phyloP scores from a whole-genome alignment of 2,329 filamentous ascomycete species.

The Basipetospora chlamydospora region DNA sequence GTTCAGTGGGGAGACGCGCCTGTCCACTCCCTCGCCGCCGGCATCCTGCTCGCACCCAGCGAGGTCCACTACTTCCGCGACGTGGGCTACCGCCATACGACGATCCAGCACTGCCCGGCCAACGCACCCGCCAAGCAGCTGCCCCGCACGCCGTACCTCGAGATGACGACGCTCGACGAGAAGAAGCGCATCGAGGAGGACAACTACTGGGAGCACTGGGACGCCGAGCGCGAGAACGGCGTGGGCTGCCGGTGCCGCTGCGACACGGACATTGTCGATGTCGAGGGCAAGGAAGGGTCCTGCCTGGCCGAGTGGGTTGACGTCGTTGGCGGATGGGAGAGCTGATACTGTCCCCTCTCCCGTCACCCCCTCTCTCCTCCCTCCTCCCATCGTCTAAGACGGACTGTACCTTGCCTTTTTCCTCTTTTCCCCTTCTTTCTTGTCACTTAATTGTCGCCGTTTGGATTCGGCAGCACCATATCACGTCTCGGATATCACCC shows the following conservation, averaged over 20 bases:
- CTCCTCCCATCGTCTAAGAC: too few species aligned
- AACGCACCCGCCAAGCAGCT: conserved; percentile 86
- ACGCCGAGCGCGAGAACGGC: conserved; percentile 83
- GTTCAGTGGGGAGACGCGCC: conserved; percentile 91
- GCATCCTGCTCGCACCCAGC: conserved; percentile 61
- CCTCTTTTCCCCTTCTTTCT: too few species aligned
- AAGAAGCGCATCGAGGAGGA: conserved; percentile 83
- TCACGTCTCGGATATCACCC: too few species aligned
- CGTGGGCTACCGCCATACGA: conserved; percentile 95
- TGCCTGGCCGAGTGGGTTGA: conserved; percentile 96
- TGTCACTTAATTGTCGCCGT: too few species aligned
- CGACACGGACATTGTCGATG: conserved; percentile 93
- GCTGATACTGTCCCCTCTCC: conserved; percentile 15
- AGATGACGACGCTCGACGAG: conserved; percentile 66
- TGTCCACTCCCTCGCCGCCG: conserved; percentile 92
- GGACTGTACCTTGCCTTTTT: too few species aligned
- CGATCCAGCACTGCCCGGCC: conserved; percentile 94
- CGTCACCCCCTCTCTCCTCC: not conserved
- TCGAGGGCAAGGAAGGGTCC: conserved; percentile 93
- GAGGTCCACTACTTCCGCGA: conserved; percentile 99
- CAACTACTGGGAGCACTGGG: conserved; percentile 85
- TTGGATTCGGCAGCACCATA: too few species aligned
- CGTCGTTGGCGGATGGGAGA: conserved; percentile 83
- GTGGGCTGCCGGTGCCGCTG: conserved; percentile 94
- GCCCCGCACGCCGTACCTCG: conserved; percentile 63